Percentiles rank a stretch among this genome's conserved stretches.
phyloP scores from a whole-genome alignment of 345 rosid genomes.

The Limnanthes douglasii region DNA sequence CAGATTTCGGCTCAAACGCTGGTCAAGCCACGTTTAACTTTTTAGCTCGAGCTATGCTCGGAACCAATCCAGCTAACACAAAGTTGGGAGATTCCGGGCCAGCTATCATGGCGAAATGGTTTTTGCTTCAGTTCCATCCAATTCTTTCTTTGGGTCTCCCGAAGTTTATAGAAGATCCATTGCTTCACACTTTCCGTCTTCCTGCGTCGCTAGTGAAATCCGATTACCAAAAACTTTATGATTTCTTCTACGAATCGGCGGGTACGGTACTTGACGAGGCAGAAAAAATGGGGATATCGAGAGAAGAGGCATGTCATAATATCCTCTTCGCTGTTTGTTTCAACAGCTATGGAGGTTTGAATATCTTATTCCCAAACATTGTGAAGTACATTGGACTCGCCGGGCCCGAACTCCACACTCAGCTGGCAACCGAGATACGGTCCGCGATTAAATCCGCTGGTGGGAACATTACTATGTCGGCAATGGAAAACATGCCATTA shows the following conservation, averaged over 20 bases:
- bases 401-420: slow-evolving; percentile 38
- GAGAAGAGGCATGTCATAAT: slow-evolving; percentile 49
- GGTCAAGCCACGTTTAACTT: too few species aligned
- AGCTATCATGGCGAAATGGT: slow-evolving; percentile 54
- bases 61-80: slow-evolving; percentile 38
- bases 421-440: slow-evolving; percentile 30
- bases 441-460: slow-evolving; percentile 21
- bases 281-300: slow-evolving; percentile 41
- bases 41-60: slow-evolving; percentile 35
- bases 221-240: slow-evolving; percentile 35
- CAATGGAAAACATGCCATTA: slow-evolving; percentile 55
- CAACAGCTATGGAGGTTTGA: slow-evolving; percentile 82
- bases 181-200: slow-evolving; percentile 69
- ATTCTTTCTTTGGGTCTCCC: slow-evolving; percentile 54
- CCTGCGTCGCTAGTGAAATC: slow-evolving; percentile 44
- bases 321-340: slow-evolving; percentile 56
- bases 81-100: slow-evolving; percentile 27
- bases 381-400: slow-evolving; percentile 26
- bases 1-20: too few species aligned
- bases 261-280: slow-evolving; percentile 33
- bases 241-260: slow-evolving; percentile 37
- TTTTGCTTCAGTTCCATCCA: slow-evolving; percentile 47
- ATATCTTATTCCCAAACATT: slow-evolving; percentile 36
- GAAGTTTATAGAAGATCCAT: slow-evolving; percentile 45
- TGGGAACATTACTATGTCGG: too few species aligned